Conservation (phyloP, 1,139 yeast genomes). For the Sugiyamaella pinicola region DNA sequence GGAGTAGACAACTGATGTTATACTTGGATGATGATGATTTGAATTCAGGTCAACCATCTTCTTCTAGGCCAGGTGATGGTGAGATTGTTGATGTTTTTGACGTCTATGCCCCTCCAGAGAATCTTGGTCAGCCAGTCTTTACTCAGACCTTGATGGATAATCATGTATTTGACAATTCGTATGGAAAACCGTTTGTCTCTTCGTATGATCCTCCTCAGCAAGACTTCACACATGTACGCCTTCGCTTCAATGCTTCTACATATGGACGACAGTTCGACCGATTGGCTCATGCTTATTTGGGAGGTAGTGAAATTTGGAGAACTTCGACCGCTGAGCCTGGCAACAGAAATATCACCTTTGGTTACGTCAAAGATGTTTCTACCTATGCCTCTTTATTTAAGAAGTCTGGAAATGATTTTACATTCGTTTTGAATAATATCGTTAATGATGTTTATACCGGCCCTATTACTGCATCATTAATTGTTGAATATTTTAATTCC, state of each 20-base stretch:
- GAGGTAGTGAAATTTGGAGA: conserved; percentile 76
- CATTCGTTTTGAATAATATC: conserved; percentile 66
- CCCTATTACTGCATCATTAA: conserved; percentile 56
- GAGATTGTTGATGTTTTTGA: conserved; percentile 28
- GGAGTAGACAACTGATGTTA: conserved; percentile 11
- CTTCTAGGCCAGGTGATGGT: not conserved
- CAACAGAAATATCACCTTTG: conserved; percentile 47
- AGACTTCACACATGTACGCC: conserved; percentile 60
- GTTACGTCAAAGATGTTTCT: conserved; percentile 65
- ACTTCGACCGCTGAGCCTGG: conserved; percentile 85
- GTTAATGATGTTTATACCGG: conserved; percentile 62
- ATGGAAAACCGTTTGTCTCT: conserved; percentile 55
- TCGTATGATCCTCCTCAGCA: conserved; percentile 48
- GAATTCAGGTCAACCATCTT: not conserved
- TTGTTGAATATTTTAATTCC: conserved; percentile 50
- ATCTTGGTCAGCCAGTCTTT: conserved; percentile 48
- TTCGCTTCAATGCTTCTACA: conserved; percentile 60
- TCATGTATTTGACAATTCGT: conserved; percentile 58
- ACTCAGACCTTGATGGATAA: conserved; percentile 46
- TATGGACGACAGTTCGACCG: conserved; percentile 77
- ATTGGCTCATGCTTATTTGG: conserved; percentile 66
- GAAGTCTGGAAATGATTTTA: conserved; percentile 45
- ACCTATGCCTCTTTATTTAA: conserved; percentile 57
- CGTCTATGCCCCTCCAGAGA: conserved; percentile 28
- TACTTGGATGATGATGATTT: not conserved